Conservation (phyloP, 2,329 filamentous ascomycete species). For the Aspergillus flavus region DNA sequence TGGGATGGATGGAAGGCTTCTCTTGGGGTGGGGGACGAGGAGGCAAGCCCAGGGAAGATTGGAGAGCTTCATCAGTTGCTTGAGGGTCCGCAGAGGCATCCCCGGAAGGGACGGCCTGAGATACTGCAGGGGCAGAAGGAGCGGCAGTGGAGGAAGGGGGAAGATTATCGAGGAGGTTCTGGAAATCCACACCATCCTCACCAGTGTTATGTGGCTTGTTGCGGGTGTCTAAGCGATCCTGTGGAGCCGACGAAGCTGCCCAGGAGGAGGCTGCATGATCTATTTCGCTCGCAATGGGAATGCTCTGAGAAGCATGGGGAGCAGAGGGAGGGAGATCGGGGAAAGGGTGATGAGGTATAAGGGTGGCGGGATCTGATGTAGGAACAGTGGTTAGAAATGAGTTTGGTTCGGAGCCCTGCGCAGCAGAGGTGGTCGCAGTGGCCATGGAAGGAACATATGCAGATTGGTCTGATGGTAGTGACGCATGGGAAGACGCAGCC, state of each 20-base stretch:
- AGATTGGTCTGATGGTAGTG: constrained; percentile 21
- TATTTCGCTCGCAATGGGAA: constrained; percentile 34
- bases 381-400: constrained; percentile 27
- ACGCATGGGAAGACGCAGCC: constrained; percentile 19
- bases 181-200: constrained; percentile 50
- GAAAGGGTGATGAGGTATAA: constrained; percentile 24
- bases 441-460: constrained; percentile 15
- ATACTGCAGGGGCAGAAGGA: constrained; percentile 27
- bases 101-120: constrained; percentile 26
- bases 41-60: constrained; percentile 44
- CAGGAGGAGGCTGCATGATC: constrained; percentile 28
- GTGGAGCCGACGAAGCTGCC: constrained; percentile 21
- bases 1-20: constrained; percentile 41
- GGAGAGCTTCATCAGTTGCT: constrained; percentile 34
- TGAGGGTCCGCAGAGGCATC: constrained; percentile 32
- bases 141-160: constrained; percentile 37
- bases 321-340: constrained; percentile 26
- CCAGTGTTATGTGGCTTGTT: constrained; percentile 25
- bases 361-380: constrained; percentile 31
- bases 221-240: constrained; percentile 28
- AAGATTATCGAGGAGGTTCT: constrained; percentile 52
- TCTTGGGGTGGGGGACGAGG: constrained; percentile 50
- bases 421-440: constrained; percentile 16
- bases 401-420: constrained; percentile 19
- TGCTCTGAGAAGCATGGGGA: constrained; percentile 30